Percentiles rank a stretch among this genome's conserved stretches.
Evolutionary conservation across 148 eudicot genomes (phyloP).

Genomic region (Mesembryanthemum crystallinum): DNA sequence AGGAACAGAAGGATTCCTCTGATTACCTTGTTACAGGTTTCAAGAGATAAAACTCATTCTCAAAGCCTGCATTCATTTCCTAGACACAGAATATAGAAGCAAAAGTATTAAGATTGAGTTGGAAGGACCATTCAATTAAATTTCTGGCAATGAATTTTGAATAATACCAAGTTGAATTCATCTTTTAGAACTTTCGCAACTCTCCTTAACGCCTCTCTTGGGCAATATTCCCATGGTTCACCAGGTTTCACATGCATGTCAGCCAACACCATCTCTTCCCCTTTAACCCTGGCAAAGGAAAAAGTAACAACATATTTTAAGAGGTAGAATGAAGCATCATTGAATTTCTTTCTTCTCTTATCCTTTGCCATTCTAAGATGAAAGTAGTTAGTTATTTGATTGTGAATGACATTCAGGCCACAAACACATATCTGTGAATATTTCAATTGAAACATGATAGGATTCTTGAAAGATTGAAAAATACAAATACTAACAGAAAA

Average conservation of each 20-base stretch:
- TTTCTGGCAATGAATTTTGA: not conserved
- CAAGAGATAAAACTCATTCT: conserved; percentile 82
- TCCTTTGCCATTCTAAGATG: not conserved
- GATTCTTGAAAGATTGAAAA: no score
- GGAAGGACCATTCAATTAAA: not conserved
- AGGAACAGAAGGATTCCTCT: conserved; percentile 14
- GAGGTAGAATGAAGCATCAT: not conserved
- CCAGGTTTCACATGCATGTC: conserved; percentile 91
- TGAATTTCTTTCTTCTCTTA: not conserved
- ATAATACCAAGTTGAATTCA: conserved; percentile 82
- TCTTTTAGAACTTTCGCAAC: conserved; percentile 70
- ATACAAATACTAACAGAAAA: no score
- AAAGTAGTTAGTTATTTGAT: not conserved
- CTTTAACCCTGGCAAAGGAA: conserved; percentile 53
- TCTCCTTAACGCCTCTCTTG: conserved; percentile 79
- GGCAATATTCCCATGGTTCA: conserved; percentile 92
- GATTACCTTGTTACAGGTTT: conserved; percentile 55
- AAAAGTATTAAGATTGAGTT: conserved; percentile 6
- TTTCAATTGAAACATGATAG: not conserved
- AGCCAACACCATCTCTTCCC: conserved; percentile 89
- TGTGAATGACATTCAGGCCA: not conserved
- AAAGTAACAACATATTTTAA: conserved; percentile 1
- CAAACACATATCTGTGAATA: not conserved
- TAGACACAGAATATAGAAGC: conserved; percentile 31
- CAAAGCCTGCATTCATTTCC: conserved; percentile 96